These are phyloP conservation scores for Backusella liffmaniae DNA, from an alignment of 192 early-diverging fungal species.

Conservation along the genomic window DNA sequence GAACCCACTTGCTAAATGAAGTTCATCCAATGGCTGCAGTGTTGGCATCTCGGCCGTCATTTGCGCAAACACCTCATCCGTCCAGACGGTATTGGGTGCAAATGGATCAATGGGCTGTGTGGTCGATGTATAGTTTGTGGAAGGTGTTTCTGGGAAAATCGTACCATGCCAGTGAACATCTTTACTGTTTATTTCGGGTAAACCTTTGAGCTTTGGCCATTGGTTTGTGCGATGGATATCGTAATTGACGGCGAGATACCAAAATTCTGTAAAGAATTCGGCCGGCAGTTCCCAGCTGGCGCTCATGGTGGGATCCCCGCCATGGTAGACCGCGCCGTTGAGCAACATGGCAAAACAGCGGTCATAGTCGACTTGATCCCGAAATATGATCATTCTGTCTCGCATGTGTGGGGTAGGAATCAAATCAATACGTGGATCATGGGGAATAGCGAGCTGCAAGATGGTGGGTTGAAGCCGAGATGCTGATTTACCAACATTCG, in stretches of 20 bases:
- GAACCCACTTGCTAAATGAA: conserved; percentile 8
- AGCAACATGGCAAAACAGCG: conserved; percentile 33
- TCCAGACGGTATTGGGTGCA: conserved; percentile 11
- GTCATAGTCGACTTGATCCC: conserved; percentile 35
- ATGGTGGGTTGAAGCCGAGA: conserved; percentile 31
- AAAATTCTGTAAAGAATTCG: conserved; percentile 34
- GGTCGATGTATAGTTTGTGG: background rate
- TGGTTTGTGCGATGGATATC: conserved; percentile 33
- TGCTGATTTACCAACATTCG: conserved; percentile 17
- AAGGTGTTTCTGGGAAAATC: background rate
- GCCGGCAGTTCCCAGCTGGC: conserved; percentile 33
- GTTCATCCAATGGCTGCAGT: conserved; percentile 13
- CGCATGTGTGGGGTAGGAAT: conserved; percentile 39
- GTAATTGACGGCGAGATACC: conserved; percentile 30
- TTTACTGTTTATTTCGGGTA: conserved; percentile 21
- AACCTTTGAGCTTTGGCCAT: conserved; percentile 33
- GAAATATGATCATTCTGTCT: conserved; percentile 42
- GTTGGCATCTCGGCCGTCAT: conserved; percentile 23
- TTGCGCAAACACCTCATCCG: conserved; percentile 25
- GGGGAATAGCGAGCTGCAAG: conserved; percentile 35
- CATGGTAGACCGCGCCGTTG: conserved; percentile 27
- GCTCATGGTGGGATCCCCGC: conserved; percentile 38
- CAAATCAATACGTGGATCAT: conserved; percentile 41
- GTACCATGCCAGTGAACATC: background rate
- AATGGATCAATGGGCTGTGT: background rate